Base-by-base conservation (phyloP, 257 asterid genomes). In the Eustoma russellianum region DNA sequence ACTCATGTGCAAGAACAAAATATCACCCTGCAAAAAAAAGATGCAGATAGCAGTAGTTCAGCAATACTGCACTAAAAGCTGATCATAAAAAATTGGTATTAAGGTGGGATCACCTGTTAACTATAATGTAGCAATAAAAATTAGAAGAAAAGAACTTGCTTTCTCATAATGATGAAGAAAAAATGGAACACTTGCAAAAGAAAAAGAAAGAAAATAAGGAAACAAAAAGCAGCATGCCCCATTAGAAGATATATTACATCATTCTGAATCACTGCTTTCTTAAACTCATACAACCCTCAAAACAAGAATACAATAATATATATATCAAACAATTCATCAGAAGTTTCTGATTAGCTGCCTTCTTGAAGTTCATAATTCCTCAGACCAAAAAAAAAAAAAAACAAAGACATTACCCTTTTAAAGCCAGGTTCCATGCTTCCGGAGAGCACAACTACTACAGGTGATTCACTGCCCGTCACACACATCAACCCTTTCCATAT, bases 351-450 rank as follows among this genome's bases (percentile, higher is more conserved):
- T 11, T 38, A 4, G 30, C 3, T 24, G 30, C 30, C 30, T 24
- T 24, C 30, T 11, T 38, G 12, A 8, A 11, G 2, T 38, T 38
- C 12, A 38, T 38, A 1, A 38, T 10, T 13, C 30, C 30, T 24
- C 3, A 41, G 12, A 55, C 6, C 5, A 9, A 9, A 8, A n/a
- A n/a, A n/a, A n/a, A n/a, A n/a, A n/a, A n/a, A 52, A 33, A 33
- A 11, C 13, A 52, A 6, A 5, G 30, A 41, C 11, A 93, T 85
- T 73, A 92, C 99, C 90, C 99, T 77, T 71, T 72, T 81, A 67
- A 92, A 92, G 53, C 97, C 97, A 58, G 99, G 99, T 75, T 92
- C 97, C 99, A 92, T 92, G 65, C 99, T 92, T 72, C 99, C 99
- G 13, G 99, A 88, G 49, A 92, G 99, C 69, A 92, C 99, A 68